Base-by-base conservation (phyloP, 495 filamentous ascomycete genomes). In the Trichocladium antarcticum region DNA sequence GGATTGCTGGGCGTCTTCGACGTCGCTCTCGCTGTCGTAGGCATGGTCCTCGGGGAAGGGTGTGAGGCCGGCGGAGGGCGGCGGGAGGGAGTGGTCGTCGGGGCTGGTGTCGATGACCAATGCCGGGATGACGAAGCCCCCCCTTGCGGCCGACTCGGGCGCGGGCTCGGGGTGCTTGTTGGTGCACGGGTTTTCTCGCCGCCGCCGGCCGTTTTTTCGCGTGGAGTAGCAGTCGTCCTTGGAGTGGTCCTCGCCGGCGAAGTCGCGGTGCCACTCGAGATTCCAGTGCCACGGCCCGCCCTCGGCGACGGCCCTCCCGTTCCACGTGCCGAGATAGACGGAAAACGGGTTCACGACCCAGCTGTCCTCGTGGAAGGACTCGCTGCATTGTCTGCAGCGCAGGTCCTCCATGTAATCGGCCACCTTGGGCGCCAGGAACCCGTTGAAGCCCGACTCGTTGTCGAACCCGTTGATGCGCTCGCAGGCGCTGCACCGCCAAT, bases 241-340 rank as follows among this genome's bases (percentile, higher is more conserved):
- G 28, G 42, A 40, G 42, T 57, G 55, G 2, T 48, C 32, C 17
- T 37, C 41, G 22, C 14, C 43, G 16, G 34, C 50, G 7, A 19
- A 34, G 11, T 57, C 51, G 4, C 51, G 34, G 28, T 57, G 55
- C 55, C 55, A 57, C 47, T 43, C 34, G 16, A 54, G 1, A 3
- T 35, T 50, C 55, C 55, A 57, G 27, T 57, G 51, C 55, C 55
- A 57, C 16, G 55, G 55, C 1, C 55, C 50, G 12, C 49, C 46
- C 42, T 51, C 47, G 10, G 55, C 55, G 2, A 57, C 55, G 5
- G 50, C 32, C 15, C 40, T 51, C 27, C 55, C 55, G 27, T 57
- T 49, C 55, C 55, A 57, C n/a, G 47, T 44, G 10, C 55, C 55
- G 9, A 57, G 51, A 34, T 57, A 57, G 5, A 57, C 39, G 29